These are phyloP conservation scores for Rusavskia elegans DNA, from an alignment of 495 filamentous ascomycete species.

Conservation along the genomic window DNA sequence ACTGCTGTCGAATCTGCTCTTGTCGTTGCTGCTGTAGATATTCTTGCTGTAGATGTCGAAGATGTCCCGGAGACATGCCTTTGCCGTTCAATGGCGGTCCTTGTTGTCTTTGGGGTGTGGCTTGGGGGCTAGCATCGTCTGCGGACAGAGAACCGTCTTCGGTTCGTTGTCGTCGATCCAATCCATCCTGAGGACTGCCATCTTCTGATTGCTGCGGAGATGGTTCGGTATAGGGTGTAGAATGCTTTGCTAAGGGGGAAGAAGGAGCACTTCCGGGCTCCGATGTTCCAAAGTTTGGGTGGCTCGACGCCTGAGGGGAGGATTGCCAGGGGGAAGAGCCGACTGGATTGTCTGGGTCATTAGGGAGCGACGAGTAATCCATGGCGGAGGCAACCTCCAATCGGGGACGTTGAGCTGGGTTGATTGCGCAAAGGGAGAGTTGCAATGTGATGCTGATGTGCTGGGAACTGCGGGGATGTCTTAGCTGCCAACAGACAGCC, in stretches of 20 bases:
- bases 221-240: slow-evolving; percentile 23
- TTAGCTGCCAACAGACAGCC: no score
- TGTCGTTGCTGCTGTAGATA: slow-evolving; percentile 24
- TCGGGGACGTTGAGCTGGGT: neutral
- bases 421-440: neutral
- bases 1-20: slow-evolving; percentile 25
- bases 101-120: slow-evolving; percentile 10
- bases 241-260: slow-evolving; percentile 27
- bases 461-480: neutral
- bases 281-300: slow-evolving; percentile 28
- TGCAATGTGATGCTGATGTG: no score
- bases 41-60: neutral
- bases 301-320: slow-evolving; percentile 42
- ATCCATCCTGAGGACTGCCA: slow-evolving; percentile 8
- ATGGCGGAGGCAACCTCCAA: slow-evolving; percentile 24
- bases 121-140: slow-evolving; percentile 1
- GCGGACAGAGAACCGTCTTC: slow-evolving; percentile 3
- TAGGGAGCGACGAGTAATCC: slow-evolving; percentile 70
- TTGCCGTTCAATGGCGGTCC: slow-evolving; percentile 23
- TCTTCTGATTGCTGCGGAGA: slow-evolving; percentile 15
- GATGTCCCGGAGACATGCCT: slow-evolving; percentile 2
- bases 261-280: slow-evolving; percentile 35
- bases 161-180: slow-evolving; percentile 2
- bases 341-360: slow-evolving; percentile 54
- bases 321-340: slow-evolving; percentile 67